Evolutionary conservation across 2,329 filamentous ascomycete genomes (phyloP).

Genomic region (Simplicillium sp.): DNA sequence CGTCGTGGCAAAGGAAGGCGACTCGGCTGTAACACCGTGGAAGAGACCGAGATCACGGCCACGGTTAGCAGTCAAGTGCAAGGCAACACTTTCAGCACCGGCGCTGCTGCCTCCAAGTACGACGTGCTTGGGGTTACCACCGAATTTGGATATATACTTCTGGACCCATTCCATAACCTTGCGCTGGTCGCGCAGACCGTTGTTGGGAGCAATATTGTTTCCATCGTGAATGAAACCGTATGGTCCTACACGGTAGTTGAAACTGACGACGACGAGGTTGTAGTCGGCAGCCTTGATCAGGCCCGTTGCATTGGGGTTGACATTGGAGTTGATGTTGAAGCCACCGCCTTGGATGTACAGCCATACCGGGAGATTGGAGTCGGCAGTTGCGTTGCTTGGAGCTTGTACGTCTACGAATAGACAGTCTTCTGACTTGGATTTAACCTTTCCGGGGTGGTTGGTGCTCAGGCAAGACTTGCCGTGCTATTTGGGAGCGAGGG

Average conservation of each 20-base stretch:
- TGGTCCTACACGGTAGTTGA: conserved; percentile 64
- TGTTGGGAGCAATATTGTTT: conserved; percentile 39
- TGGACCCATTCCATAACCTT: conserved; percentile 58
- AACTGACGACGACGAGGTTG: conserved; percentile 51
- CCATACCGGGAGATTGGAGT: conserved; percentile 49
- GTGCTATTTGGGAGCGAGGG: background rate
- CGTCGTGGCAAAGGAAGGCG: conserved; percentile 33
- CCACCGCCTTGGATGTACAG: conserved; percentile 44
- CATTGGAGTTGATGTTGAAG: conserved; percentile 31
- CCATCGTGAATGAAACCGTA: conserved; percentile 57
- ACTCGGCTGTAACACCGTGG: conserved; percentile 33
- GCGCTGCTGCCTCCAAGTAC: conserved; percentile 56
- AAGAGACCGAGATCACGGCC: conserved; percentile 30
- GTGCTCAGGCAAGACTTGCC: conserved; percentile 1
- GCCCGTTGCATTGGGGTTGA: conserved; percentile 45
- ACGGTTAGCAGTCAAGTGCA: background rate
- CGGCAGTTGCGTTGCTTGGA: conserved; percentile 34
- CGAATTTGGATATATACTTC: conserved; percentile 51
- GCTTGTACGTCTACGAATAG: conserved; percentile 53
- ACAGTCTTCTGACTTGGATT: conserved; percentile 44
- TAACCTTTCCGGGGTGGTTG: background rate
- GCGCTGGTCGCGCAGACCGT: conserved; percentile 56
- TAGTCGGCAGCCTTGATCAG: conserved; percentile 40
- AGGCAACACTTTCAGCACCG: conserved; percentile 21
- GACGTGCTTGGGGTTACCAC: conserved; percentile 54